Evolutionary conservation across 164 flowering plant species (phyloP), one percentile per base, ranked within the genome.

Genomic region (Berberis thunbergii): DNA sequence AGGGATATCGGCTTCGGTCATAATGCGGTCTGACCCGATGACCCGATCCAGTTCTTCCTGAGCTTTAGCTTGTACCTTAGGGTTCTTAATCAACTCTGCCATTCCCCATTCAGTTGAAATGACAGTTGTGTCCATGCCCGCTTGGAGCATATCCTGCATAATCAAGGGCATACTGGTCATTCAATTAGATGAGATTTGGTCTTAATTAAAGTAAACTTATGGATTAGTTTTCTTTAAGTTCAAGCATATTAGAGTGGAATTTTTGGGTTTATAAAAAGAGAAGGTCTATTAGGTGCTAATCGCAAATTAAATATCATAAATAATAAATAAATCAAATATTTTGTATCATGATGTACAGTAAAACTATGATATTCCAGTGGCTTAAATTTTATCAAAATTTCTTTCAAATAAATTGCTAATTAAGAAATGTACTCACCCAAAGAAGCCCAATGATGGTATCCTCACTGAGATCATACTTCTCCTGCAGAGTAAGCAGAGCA

Each of bases 381-480:
- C 26, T 26, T 26, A 26, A 26, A 26, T 26, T 48, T 2, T 48
- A 10, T 4, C 56, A 53, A 10, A 53, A 53, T 53, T 53, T 53
- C 1, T 7, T 54, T 54, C 13, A n/a, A 54, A 54, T 26, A 26
- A 26, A 26, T 26, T 54, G 57, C n/a, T 26, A 39, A 9, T 26
- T 4, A 6, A 13, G 38, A 9, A 26, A 55, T 13, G 3, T 10
- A 63, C 73, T 49, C 56, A 82, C 86, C 86, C 86, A 82, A 26
- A 82, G 82, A 38, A 82, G 78, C 66, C 82, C 78, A 40, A 73
- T 82, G 60, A 78, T 64, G 52, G 84, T 77, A 68, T 80, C 86
- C 41, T 83, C 83, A 57, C 80, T 80, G 44, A 79, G 81, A 40
- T 83, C 81, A 62, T 83, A 80, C 42, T 77, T 54, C 40, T 75